Evolutionary conservation across 2,329 filamentous ascomycete genomes (phyloP).

Genomic region (Trichoderma sp.): DNA sequence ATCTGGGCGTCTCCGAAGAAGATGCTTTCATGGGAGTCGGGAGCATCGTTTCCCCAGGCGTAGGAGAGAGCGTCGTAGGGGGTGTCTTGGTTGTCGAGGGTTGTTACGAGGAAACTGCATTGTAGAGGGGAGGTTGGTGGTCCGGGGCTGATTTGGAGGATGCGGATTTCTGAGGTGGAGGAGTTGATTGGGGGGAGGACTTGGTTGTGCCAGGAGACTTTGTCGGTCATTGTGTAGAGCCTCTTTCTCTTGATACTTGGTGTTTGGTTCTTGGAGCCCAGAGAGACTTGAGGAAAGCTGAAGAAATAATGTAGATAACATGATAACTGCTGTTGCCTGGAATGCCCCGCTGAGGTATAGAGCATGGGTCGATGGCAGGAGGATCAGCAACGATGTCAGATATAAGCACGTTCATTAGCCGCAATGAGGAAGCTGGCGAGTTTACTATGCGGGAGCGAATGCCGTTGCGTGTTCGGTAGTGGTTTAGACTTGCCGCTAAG

Average conservation of each 20-base stretch:
- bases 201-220: constrained; percentile 16
- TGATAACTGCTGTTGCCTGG: not conserved
- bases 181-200: constrained; percentile 1
- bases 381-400: not conserved
- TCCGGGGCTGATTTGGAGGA: constrained; percentile 8
- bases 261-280: not conserved
- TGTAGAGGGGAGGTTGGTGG: constrained; percentile 4
- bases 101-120: not conserved
- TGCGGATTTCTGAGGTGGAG: constrained; percentile 11
- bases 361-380: not conserved
- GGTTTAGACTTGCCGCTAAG: constrained; percentile 3
- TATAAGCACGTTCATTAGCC: not conserved
- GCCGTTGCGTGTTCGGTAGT: not conserved
- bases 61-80: constrained; percentile 21
- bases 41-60: not conserved
- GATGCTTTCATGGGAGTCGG: not conserved
- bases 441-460: too few relatives aligned
- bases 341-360: too few relatives aligned
- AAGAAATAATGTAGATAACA: not conserved
- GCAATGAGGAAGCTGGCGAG: not conserved
- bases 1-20: constrained; percentile 5
- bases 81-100: not conserved
- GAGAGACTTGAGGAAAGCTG: too few relatives aligned
- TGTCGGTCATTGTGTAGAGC: not conserved
- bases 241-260: not conserved